A percentile compares a stretch with the other conserved stretches of the same genome.
Evolutionary conservation across 2,329 filamentous ascomycete genomes (phyloP).

Genomic region (Colletotrichum melonis): DNA sequence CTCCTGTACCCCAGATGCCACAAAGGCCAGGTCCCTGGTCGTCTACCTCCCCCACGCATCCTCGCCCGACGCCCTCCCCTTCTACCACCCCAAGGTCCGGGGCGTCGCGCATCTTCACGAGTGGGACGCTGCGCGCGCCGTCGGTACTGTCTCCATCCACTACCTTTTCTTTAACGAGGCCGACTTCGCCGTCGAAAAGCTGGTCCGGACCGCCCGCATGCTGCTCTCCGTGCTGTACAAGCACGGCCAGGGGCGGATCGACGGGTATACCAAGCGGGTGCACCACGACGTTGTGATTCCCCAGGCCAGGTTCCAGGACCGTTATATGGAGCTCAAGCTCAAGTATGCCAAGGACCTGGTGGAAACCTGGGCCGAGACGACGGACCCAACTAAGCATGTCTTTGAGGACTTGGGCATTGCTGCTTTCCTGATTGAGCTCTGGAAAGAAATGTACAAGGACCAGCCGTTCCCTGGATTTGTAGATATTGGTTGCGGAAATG

Average conservation of each 20-base stretch:
- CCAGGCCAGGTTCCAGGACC: slow-evolving; percentile 82
- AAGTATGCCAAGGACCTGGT: slow-evolving; percentile 80
- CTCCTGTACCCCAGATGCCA: slow-evolving; percentile 37
- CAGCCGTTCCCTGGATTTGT: slow-evolving; percentile 85
- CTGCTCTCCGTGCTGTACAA: slow-evolving; percentile 78
- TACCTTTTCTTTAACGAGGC: slow-evolving; percentile 64
- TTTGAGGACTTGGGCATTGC: slow-evolving; percentile 95
- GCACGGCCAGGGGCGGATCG: slow-evolving; percentile 73
- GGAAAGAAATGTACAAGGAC: slow-evolving; percentile 81
- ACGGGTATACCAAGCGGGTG: slow-evolving; percentile 83
- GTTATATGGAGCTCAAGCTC: slow-evolving; percentile 82
- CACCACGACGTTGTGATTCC: slow-evolving; percentile 86
- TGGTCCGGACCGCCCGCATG: slow-evolving; percentile 75
- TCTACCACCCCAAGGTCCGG: slow-evolving; percentile 85
- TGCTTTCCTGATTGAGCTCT: slow-evolving; percentile 92
- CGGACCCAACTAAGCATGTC: slow-evolving; percentile 90
- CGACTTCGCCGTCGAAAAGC: slow-evolving; percentile 52
- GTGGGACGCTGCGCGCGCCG: slow-evolving; percentile 57
- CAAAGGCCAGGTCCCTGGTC: slow-evolving; percentile 63
- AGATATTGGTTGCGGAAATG: slow-evolving; percentile 96
- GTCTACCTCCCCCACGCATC: slow-evolving; percentile 82
- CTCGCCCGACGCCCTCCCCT: slow-evolving; percentile 75
- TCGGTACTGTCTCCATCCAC: slow-evolving; percentile 68
- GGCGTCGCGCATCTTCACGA: slow-evolving; percentile 82
- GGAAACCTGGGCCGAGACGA: slow-evolving; percentile 84